phyloP scores from a whole-genome alignment of 2,329 filamentous ascomycete genomes.

The Bipolaris zeicola region DNA sequence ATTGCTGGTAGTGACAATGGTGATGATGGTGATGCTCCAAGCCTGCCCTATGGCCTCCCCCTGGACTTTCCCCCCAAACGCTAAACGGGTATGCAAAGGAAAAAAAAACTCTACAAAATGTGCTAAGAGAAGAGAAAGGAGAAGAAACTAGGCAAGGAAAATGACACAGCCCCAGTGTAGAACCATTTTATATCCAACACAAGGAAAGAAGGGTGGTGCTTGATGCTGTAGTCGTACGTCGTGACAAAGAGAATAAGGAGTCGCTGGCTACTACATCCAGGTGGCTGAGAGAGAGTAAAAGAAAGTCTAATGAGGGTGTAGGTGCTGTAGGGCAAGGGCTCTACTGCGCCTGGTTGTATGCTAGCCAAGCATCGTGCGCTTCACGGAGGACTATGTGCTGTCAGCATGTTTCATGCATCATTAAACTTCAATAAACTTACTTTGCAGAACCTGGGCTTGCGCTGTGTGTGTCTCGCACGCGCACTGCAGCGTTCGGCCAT shows the following conservation, averaged over 20 bases:
- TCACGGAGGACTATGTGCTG: constrained; percentile 40
- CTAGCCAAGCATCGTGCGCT: constrained; percentile 47
- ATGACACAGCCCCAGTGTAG: constrained; percentile 6
- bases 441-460: constrained; percentile 46
- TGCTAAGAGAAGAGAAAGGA: not conserved
- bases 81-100: constrained; percentile 19
- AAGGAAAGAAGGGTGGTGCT: constrained; percentile 14
- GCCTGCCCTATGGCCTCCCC: constrained; percentile 12
- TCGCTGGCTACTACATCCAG: not conserved
- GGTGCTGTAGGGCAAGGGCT: constrained; percentile 6
- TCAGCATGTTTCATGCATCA: constrained; percentile 16
- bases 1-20: too few relatives aligned
- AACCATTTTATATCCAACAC: constrained; percentile 16
- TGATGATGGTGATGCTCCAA: constrained; percentile 15
- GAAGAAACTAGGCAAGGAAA: constrained; percentile 9
- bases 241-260: constrained; percentile 10
- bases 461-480: constrained; percentile 52
- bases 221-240: constrained; percentile 19
- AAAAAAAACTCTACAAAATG: not conserved
- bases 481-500: constrained; percentile 67
- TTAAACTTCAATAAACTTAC: constrained; percentile 24
- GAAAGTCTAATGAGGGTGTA: constrained; percentile 11
- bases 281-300: constrained; percentile 7
- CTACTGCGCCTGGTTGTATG: constrained; percentile 36
- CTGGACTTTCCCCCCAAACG: not conserved